Base-by-base conservation (phyloP, 1,139 yeast genomes). In the Pichia terricola region DNA sequence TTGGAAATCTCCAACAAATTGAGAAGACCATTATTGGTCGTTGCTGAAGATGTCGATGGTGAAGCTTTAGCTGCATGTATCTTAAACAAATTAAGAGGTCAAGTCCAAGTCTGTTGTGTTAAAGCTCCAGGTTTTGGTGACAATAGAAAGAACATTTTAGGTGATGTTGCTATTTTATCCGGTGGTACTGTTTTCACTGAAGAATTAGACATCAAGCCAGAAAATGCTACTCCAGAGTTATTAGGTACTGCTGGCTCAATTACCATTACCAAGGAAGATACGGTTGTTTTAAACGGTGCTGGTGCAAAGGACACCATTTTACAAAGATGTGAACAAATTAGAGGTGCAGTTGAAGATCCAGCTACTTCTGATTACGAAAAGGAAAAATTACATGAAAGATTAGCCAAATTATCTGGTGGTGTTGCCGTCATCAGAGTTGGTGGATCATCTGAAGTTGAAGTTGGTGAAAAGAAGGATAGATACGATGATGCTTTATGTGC, bases 51-150 rank as follows among this genome's bases (percentile, higher is more conserved):
- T 65, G 77, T 91, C 56, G 98, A 91, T 58, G 98, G 98, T 60
- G 98, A 91, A 73, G 98, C 98, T 46, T 78, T 91, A 53, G 98
- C 98, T 60, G 98, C 98, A 53, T 94, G 98, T 76, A 89, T 91
- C 61, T 79, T 91, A 68, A 91, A 91, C 79, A 91, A 91, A 73
- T 82, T 94, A 65, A 84, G 98, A 74, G 98, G 98, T 59, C 98
- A 91, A 75, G 96, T 91, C 53, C 95, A 88, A 70, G 98, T 94
- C 51, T 87, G 94, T 66, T 95, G 96, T 59, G 97, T 91, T 59
- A 91, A 94, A 77, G 97, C 98, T 40, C 98, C 98, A 64, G 98
- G 98, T 47, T 91, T 91, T 59, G 98, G 98, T 69, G 98, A 91
- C 74, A 91, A 91, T 84, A 85, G 97, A 74, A 94, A 91, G 80